A percentile compares a stretch with the other conserved stretches of the same genome.
phyloP scores from a whole-genome alignment of 768 basidiomycete genomes.

The Exidia glandulosa region DNA sequence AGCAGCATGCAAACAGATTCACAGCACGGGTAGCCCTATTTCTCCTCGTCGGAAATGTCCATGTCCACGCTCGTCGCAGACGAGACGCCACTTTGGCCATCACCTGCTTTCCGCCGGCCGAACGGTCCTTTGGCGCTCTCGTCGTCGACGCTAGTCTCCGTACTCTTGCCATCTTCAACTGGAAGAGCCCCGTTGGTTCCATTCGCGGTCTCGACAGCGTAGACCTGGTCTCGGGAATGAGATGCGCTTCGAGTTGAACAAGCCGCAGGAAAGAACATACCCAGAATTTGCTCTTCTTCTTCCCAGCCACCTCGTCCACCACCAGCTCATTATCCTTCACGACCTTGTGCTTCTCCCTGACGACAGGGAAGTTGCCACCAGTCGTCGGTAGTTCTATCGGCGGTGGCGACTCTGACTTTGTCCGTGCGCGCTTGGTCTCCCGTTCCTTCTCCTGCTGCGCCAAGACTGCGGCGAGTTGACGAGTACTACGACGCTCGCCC shows the following conservation, averaged over 20 bases:
- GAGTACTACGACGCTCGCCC: constrained; percentile 54
- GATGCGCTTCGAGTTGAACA: background rate
- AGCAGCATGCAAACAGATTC: background rate
- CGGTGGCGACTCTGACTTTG: constrained; percentile 49
- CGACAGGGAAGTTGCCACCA: constrained; percentile 13
- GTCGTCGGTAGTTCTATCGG: constrained; percentile 30
- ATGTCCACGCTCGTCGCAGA: background rate
- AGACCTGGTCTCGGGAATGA: constrained; percentile 22
- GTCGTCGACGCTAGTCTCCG: background rate
- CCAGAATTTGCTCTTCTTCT: constrained; percentile 82
- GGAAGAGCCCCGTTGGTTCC: background rate
- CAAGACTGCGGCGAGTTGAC: background rate
- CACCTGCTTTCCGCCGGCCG: background rate
- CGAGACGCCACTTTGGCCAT: background rate
- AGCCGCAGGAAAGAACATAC: constrained; percentile 12
- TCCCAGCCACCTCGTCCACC: constrained; percentile 65
- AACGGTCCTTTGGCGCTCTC: background rate
- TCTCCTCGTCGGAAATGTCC: background rate
- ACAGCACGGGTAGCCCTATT: background rate
- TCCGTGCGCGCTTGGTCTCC: constrained; percentile 59
- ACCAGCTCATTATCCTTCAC: constrained; percentile 63
- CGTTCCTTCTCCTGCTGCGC: constrained; percentile 33
- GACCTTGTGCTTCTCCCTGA: background rate
- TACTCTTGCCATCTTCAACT: background rate
- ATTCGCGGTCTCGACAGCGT: constrained; percentile 50